Evolutionary conservation across 257 asterid species (phyloP), one percentile per base, ranked within the genome.

Genomic region (Scutellaria barbata): DNA sequence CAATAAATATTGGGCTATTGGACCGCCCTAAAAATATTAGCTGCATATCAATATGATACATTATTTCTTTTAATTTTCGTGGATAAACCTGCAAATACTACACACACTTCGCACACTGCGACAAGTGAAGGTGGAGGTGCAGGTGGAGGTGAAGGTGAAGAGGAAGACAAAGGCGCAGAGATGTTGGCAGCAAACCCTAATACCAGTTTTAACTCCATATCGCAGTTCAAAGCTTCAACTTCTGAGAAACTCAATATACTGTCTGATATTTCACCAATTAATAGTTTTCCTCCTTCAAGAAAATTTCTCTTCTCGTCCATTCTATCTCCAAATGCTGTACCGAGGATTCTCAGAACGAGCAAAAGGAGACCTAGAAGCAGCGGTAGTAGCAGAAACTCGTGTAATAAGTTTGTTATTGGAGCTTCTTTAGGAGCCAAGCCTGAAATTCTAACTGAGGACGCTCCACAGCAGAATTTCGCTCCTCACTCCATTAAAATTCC

Each of bases 401-500:
- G 74, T 62, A 35, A 47, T 61, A 63, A 63, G 53, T 62, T 72
- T 62, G 42, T 69, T 14, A 16, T 77, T 60, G 74, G 71, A 55
- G 86, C 88, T 74, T 81, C 82, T 39, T 69, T 77, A 68, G 67
- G 75, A 10, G 83, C 79, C 13, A 79, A 79, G 70, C 68, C 75
- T 39, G 73, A 25, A 5, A 16, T 55, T 68, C 75, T 58, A 37
- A 69, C 46, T 61, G 82, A 47, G 30, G 85, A 83, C 35, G 83
- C 81, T 63, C 64, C 30, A 18, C 84, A 25, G 68, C 86, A 80
- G 46, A 52, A 69, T 39, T 68, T 73, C 14, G 86, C 86, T 56
- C 95, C 96, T 7, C 77, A 63, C 61, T 87, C 96, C n/a, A 62
- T 92, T 54, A 90, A 71, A 81, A 87, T 91, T 63, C 97, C 96